Base-by-base conservation (phyloP, 1,139 yeast species). In the Yamadazyma blattariae region DNA sequence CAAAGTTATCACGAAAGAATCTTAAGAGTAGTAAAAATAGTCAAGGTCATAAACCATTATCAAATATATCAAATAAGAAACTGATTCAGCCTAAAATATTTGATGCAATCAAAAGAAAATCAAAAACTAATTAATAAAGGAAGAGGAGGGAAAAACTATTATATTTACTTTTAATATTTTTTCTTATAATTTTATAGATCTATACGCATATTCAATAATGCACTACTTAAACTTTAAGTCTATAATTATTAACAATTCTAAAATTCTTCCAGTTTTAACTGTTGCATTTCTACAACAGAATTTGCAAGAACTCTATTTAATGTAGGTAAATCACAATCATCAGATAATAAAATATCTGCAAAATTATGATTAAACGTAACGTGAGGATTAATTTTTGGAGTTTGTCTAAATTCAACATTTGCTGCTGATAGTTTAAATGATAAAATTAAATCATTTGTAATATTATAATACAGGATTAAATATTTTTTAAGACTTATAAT, bases 381-480 rank as follows among this genome's bases (percentile, higher is more conserved):
- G 3, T 32, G 42, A 15, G 17, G 32, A 14, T 31, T 20, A 2
- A 49, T 15, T 32, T 54, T 59, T 2, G 58, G 53, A 2, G 44
- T 37, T 22, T 46, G 52, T 34, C 56, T 55, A 31, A 57, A 46
- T 23, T 64, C 70, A 9, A 47, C 31, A 26, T 61, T 64, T 2
- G 48, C 48, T 28, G 46, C 48, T 12, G 50, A 48, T 3, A 65
- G 61, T 13, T 50, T 47, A 35, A 52, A 59, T 2, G 39, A 43
- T 29, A 54, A 56, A 33, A 61, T 45, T 25, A 51, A 49, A 4
- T 43, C 43, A 4, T 42, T 41, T 8, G 49, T 37, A 3, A 67
- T 42, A 19, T 46, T 48, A 38, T 57, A 63, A 7, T 24, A 32
- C 11, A 16, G 13, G 4, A 36, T 24, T 17, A 36, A 24, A 20